A percentile compares a stretch with the other conserved stretches of the same genome.
Evolutionary conservation across 2,329 filamentous ascomycete genomes (phyloP).

Genomic region (Colletotrichum somersetense): DNA sequence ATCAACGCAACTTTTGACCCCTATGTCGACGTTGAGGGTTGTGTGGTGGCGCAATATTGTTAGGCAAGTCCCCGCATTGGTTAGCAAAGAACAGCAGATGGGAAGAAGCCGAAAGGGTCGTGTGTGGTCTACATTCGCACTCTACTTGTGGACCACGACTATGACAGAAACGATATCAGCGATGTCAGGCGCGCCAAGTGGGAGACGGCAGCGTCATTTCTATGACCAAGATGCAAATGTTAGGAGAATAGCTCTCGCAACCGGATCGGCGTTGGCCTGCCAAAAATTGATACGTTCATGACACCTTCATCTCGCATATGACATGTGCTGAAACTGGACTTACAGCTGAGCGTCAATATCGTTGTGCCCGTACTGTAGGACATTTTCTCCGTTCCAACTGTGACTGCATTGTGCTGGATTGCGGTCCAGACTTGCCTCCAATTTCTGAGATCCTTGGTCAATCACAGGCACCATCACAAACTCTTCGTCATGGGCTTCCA

Average conservation of each 20-base stretch:
- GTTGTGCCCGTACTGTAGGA: conserved; percentile 1
- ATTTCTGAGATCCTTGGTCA: conserved; percentile 53
- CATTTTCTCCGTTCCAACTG: not conserved
- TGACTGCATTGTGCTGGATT: not conserved
- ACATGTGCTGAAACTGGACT: not conserved
- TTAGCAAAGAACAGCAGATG: conserved; percentile 51
- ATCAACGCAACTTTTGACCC: conserved; percentile 4
- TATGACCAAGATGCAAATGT: conserved; percentile 39
- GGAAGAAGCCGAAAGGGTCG: conserved; percentile 53
- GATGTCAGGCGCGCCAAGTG: conserved; percentile 66
- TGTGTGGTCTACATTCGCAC: conserved; percentile 54
- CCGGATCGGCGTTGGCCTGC: conserved; percentile 55
- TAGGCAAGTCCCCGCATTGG: conserved; percentile 46
- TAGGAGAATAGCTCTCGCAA: conserved; percentile 46
- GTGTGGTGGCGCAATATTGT: too few relatives aligned
- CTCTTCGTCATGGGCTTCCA: conserved; percentile 56
- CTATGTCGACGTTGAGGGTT: too few relatives aligned
- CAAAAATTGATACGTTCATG: not conserved
- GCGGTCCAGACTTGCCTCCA: conserved; percentile 48
- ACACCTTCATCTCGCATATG: not conserved
- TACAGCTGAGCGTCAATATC: conserved; percentile 16
- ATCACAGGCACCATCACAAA: conserved; percentile 49
- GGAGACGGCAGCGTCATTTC: conserved; percentile 61
- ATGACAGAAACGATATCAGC: conserved; percentile 59
- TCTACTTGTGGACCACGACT: conserved; percentile 52